A percentile compares a stretch with the other conserved stretches of the same genome.
Evolutionary conservation across 2,329 filamentous ascomycete species (phyloP).

Genomic region (Sarocladium oryzae): DNA sequence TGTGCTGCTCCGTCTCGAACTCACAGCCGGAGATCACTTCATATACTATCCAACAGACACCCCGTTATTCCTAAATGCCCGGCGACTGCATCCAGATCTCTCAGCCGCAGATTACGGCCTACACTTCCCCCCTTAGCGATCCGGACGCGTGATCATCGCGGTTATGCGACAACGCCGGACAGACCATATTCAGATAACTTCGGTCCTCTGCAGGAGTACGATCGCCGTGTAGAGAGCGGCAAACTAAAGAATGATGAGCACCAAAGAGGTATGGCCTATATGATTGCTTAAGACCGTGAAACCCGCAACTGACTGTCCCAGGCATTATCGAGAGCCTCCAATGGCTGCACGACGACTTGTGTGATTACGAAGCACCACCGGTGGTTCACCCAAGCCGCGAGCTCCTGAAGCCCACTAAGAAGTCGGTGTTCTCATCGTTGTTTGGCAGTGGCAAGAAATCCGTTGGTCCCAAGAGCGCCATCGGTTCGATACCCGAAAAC

Average conservation of each 20-base stretch:
- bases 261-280: conserved; percentile 61
- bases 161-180: conserved; percentile 11
- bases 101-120: no score
- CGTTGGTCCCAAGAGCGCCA: conserved; percentile 26
- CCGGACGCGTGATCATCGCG: not conserved
- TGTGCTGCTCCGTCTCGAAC: not conserved
- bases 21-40: not conserved
- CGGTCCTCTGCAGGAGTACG: conserved; percentile 85
- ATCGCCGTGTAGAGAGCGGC: conserved; percentile 68
- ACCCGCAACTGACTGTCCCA: conserved; percentile 25
- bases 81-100: not conserved
- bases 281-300: not conserved
- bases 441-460: conserved; percentile 45
- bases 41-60: not conserved
- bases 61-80: not conserved
- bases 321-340: conserved; percentile 86
- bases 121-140: no score
- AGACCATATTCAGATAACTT: conserved; percentile 23
- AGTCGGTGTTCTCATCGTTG: conserved; percentile 53
- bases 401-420: conserved; percentile 49
- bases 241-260: conserved; percentile 80
- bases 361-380: conserved; percentile 63
- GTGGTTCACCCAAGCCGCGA: conserved; percentile 75
- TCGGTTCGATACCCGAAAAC: conserved; percentile 56
- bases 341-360: conserved; percentile 78